Evolutionary conservation across 345 rosid genomes (phyloP).

Genomic region (Brassica incana): DNA sequence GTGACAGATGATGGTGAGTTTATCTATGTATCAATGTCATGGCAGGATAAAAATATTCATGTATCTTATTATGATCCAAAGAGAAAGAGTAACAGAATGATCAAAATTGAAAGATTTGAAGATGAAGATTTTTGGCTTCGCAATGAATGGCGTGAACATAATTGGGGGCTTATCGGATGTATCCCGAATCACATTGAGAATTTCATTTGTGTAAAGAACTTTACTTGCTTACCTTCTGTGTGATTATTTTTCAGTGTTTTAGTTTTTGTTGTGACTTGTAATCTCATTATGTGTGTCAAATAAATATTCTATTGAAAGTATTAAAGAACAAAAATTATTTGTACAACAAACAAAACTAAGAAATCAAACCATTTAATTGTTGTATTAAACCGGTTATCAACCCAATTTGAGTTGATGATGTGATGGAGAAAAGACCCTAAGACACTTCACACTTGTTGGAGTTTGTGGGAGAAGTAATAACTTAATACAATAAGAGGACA

Average conservation of each 20-base stretch:
- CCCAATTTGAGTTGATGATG: too few relatives aligned
- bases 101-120: not conserved
- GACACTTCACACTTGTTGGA: too few relatives aligned
- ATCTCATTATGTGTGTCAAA: too few relatives aligned
- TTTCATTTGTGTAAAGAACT: not conserved
- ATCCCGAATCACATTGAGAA: conserved; percentile 12
- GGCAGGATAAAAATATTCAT: not conserved
- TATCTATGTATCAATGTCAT: conserved; percentile 7
- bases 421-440: too few relatives aligned
- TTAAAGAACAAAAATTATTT: too few relatives aligned
- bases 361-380: too few relatives aligned
- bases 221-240: not conserved
- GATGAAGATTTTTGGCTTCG: not conserved
- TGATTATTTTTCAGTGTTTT: not conserved
- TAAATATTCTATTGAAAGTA: too few relatives aligned
- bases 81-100: not conserved
- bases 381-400: too few relatives aligned
- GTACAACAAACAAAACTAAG: too few relatives aligned
- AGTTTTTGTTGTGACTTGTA: not conserved
- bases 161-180: not conserved
- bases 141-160: not conserved
- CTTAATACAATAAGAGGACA: too few relatives aligned
- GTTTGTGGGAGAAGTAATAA: too few relatives aligned
- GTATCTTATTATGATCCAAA: conserved; percentile 1
- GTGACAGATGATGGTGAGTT: conserved; percentile 9